A percentile compares a stretch with the other conserved stretches of the same genome.
These are phyloP conservation scores for Sideroxylon spinosum DNA, from an alignment of 179 eudicot genomes.

Conservation along the genomic window DNA sequence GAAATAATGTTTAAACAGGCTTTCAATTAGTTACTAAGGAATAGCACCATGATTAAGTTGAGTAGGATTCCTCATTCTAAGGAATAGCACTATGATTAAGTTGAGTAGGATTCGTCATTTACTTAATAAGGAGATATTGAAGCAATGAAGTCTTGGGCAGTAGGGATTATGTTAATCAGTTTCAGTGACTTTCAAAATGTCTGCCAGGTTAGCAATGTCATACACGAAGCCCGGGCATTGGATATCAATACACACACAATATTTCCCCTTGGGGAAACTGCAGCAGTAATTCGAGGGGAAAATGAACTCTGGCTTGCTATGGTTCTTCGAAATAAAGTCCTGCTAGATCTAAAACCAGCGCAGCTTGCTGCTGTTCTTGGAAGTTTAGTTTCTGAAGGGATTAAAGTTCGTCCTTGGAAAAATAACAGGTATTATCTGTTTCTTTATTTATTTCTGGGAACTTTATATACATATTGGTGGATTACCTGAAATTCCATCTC, in stretches of 20 bases:
- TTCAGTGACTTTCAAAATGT: conserved; percentile 11
- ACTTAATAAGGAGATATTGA: neutral
- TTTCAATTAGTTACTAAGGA: neutral
- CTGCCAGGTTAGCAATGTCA: conserved; percentile 82
- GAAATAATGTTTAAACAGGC: neutral
- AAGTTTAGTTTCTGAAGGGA: conserved; percentile 92
- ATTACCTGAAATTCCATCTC: neutral
- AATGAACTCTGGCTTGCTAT: conserved; percentile 98
- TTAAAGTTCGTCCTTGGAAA: conserved; percentile 85
- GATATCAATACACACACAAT: conserved; percentile 77
- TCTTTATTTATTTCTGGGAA: neutral
- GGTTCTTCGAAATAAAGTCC: conserved; percentile 80
- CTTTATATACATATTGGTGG: neutral
- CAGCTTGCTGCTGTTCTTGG: conserved; percentile 97
- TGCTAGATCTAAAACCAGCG: conserved; percentile 77
- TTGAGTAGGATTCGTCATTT: neutral
- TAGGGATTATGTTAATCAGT: neutral
- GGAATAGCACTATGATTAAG: too few species aligned
- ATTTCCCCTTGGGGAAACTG: conserved; percentile 98
- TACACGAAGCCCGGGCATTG: conserved; percentile 89
- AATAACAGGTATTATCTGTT: conserved; percentile 59
- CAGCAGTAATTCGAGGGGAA: conserved; percentile 96
- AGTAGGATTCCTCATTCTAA: neutral
- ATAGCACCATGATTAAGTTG: too few species aligned
- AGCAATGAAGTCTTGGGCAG: conserved; percentile 5